Base-by-base conservation (phyloP, 345 rosid genomes). In the Clarkia xantiana region DNA sequence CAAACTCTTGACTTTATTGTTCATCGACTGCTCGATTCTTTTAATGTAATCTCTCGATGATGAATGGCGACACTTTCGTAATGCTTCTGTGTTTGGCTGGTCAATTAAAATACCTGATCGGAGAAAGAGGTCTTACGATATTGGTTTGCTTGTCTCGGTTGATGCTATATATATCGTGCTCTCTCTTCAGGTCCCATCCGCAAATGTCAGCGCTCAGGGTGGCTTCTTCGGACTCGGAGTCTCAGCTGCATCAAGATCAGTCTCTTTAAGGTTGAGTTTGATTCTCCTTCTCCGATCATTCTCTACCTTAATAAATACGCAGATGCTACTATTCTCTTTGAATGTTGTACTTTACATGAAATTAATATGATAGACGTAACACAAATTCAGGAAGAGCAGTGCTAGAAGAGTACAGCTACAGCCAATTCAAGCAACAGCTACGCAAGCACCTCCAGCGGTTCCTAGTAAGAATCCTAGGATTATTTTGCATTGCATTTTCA, bases 381-480 rank as follows among this genome's bases (percentile, higher is more conserved):
- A 29, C 2, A 15, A 25, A 34, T 49, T 22, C 67, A 90, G 91
- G 51, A 71, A 46, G 51, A 60, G 71, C 78, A 58, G 42, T 41
- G 63, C 49, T 14, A 62, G 65, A 66, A 65, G 59, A 5, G 36
- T 29, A 29, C 36, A 29, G 47, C 55, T 76, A 49, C 87, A 73
- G 47, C 82, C 90, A 18, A 62, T 81, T 73, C 75, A 67, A 73
- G 94, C 96, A 57, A 82, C 87, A 0, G 98, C 94, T 41, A 80
- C 89, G 0, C 74, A 74, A 68, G 60, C 71, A 36, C 98, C 94
- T 53, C 68, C 85, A 9, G 58, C 71, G 8, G 59, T 81, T 58
- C 74, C 52, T 45, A 70, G 98, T 91, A 64, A 71, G 93, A 60
- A 29, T 29, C 55, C 16, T 29, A 1, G 36, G 36, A 5, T 29